Evolutionary conservation across 352 stramenopile species (phyloP).

Genomic region (Globisporangium paroecandrum): DNA sequence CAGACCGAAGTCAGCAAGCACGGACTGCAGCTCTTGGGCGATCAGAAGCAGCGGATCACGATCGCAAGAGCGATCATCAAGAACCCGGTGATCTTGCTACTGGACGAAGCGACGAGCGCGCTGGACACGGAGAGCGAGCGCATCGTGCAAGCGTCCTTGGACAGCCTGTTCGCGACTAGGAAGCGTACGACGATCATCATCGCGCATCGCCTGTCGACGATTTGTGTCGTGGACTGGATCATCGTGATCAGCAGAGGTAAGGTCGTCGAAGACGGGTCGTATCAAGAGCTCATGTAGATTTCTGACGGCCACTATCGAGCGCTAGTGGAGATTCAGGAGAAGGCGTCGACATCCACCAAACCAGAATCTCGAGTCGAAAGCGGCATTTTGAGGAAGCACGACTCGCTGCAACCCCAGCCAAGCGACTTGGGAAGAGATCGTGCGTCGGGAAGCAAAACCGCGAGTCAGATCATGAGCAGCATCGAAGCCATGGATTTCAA

Average conservation of each 20-base stretch:
- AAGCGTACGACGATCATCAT: constrained; percentile 63
- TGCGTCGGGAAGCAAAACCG: not conserved
- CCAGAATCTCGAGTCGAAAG: not conserved
- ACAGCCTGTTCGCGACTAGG: constrained; percentile 40
- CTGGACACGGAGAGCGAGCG: constrained; percentile 10
- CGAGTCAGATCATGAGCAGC: constrained; percentile 1
- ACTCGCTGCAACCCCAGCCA: not conserved
- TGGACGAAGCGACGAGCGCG: constrained; percentile 27
- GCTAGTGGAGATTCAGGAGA: constrained; percentile 25
- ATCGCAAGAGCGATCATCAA: constrained; percentile 86
- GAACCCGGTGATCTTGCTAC: constrained; percentile 66
- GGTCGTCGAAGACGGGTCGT: constrained; percentile 26
- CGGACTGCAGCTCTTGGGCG: constrained; percentile 72
- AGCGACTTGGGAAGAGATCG: not conserved
- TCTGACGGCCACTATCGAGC: constrained; percentile 38
- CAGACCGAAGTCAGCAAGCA: constrained; percentile 77
- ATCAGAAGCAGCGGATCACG: constrained; percentile 91
- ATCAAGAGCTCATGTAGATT: constrained; percentile 83
- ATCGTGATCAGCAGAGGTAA: constrained; percentile 6
- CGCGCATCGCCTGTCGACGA: constrained; percentile 69
- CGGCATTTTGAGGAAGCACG: not conserved
- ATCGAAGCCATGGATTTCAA: not conserved
- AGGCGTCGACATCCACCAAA: not conserved
- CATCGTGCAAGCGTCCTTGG: constrained; percentile 25
- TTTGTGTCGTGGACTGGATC: constrained; percentile 64